Evolutionary conservation across 345 rosid species (phyloP).

Genomic region (Crucihimalaya himalaica): DNA sequence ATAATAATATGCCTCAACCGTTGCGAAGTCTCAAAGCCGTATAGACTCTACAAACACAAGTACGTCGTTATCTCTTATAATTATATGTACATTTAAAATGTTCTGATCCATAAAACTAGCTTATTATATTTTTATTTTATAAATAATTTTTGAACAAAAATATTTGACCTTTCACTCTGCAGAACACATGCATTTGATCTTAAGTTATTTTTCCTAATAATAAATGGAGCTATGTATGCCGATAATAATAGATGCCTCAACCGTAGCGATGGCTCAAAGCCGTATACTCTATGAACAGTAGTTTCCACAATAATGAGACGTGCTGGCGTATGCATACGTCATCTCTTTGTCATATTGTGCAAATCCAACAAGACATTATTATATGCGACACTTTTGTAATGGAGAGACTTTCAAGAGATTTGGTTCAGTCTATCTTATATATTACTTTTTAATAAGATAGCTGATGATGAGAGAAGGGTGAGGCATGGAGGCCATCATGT

Average conservation of each 20-base stretch:
- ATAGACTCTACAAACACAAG: conserved; percentile 9
- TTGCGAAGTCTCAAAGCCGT: neutral
- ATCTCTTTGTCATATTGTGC: conserved; percentile 40
- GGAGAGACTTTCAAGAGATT: conserved; percentile 46
- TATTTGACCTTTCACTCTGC: neutral
- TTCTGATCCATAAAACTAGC: neutral
- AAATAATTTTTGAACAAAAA: neutral
- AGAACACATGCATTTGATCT: neutral
- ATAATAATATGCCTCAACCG: too few species aligned
- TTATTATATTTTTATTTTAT: neutral
- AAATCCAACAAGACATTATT: conserved; percentile 34
- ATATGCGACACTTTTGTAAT: conserved; percentile 30
- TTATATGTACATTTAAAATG: neutral
- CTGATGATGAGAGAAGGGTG: conserved; percentile 43
- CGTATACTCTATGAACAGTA: conserved; percentile 8
- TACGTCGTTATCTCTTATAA: conserved; percentile 2
- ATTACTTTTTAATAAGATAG: conserved; percentile 24
- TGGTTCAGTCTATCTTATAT: conserved; percentile 28
- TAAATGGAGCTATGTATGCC: too few species aligned
- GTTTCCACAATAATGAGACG: conserved; percentile 37
- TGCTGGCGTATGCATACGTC: conserved; percentile 65
- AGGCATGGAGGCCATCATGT: conserved; percentile 86
- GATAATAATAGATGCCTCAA: too few species aligned
- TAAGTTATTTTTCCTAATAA: too few species aligned
- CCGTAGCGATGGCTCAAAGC: neutral